Evolutionary conservation across 2,329 filamentous ascomycete genomes (phyloP), one percentile per base, ranked within the genome.

Genomic region (Neofusicoccum cordaticola): DNA sequence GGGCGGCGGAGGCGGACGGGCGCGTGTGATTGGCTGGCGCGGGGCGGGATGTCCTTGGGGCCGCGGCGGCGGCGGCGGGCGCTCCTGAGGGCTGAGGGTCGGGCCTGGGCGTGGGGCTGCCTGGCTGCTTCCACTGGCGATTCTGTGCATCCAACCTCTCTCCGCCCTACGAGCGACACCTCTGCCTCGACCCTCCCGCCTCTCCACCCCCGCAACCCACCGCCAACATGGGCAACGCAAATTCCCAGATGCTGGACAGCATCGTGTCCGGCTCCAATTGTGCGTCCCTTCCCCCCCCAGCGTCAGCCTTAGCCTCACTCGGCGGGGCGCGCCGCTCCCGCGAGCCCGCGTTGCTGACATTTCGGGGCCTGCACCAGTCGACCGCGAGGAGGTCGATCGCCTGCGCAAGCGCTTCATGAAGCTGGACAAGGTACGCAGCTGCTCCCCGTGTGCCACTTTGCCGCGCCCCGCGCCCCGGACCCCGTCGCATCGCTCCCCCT

Each of bases 321-420:
- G 31, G 41, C 57, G 42, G 52, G 52, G 52, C 15, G 19, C 22
- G 35, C 17, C 35, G 9, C 27, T 35, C 19, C 47, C 39, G 66
- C 67, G 34, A 50, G 15, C 50, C 53, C 39, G 37, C 27, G 27
- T 31, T 37, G 48, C 61, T 57, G 39, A 57, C 53, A 15, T 45
- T 56, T 45, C 6, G 11, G 39, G 9, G 13, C n/a, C 19, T 19
- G 19, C 2, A 1, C 12, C 61, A 98, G 94, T 99, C 83, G 92
- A 99, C 83, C 90, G 91, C 78, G 95, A 99, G 74, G 95, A 99
- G 80, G 93, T 99, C 66, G 95, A 98, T 77, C 88, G 95, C 74
- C 84, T 99, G 77, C 87, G 93, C 75, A 99, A 99, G 84, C 88
- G 94, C 67, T 99, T 99, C 77, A 98, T 98, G 94, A 99, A 99